A percentile compares a stretch with the other conserved stretches of the same genome.
These are phyloP conservation scores for Cicer arietinum DNA, from an alignment of 306 rosid genomes.

Conservation along the genomic window DNA sequence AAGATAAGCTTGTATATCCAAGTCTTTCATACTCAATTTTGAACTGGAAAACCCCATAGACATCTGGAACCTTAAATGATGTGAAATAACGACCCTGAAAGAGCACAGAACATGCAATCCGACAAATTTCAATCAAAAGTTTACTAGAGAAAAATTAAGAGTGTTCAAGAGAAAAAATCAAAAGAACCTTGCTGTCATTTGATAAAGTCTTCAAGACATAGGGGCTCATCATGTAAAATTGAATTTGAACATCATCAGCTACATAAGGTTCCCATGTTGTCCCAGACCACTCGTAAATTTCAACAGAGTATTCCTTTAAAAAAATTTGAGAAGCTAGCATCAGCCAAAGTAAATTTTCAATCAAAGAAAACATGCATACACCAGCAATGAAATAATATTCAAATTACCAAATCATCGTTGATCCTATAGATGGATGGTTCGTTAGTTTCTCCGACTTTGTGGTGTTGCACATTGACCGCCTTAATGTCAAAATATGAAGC, in stretches of 20 bases:
- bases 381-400: conserved; percentile 27
- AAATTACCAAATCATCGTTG: conserved; percentile 89
- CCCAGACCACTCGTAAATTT: conserved; percentile 94
- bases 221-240: conserved; percentile 99
- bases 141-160: conserved; percentile 24
- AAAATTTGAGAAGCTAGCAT: conserved; percentile 45
- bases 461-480: conserved; percentile 87
- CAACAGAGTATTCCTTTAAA: conserved; percentile 84
- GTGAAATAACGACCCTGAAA: conserved; percentile 81
- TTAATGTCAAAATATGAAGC: conserved; percentile 41
- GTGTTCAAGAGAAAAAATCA: conserved; percentile 25
- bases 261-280: conserved; percentile 90
- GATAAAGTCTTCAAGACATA: conserved; percentile 90
- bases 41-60: conserved; percentile 98
- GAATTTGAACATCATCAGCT: conserved; percentile 90
- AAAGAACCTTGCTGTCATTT: conserved; percentile 71
- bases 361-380: neutral
- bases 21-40: conserved; percentile 91
- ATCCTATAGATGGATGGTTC: conserved; percentile 91
- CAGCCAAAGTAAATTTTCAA: conserved; percentile 29
- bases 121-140: conserved; percentile 8
- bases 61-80: conserved; percentile 95
- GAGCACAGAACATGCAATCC: conserved; percentile 32
- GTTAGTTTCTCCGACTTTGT: conserved; percentile 75
- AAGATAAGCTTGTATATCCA: conserved; percentile 83